Evolutionary conservation across 2,329 filamentous ascomycete species (phyloP).

Genomic region (Parascedosporium putredinis): DNA sequence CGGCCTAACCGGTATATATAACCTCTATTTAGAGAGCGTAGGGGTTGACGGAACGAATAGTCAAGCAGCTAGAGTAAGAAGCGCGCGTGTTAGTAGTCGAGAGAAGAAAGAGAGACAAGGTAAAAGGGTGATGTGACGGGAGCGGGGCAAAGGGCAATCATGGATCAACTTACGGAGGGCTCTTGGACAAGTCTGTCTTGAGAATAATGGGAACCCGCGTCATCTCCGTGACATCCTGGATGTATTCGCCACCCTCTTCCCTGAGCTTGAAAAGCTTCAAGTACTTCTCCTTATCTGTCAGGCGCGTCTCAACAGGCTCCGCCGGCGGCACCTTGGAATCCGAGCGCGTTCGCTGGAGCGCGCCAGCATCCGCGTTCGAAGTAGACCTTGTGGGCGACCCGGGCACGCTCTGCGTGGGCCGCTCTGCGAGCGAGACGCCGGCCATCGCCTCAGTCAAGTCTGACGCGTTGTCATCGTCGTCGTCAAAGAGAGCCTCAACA

Average conservation of each 20-base stretch:
- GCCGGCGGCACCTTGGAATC: conserved; percentile 79
- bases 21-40: conserved; percentile 46
- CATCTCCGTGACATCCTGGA: conserved; percentile 98
- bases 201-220: conserved; percentile 92
- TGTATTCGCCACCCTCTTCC: conserved; percentile 89
- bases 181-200: conserved; percentile 97
- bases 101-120: not conserved
- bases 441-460: conserved; percentile 87
- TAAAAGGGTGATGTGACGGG: not conserved
- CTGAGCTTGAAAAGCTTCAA: conserved; percentile 78
- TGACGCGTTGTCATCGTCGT: conserved; percentile 78
- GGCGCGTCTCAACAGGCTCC: conserved; percentile 66
- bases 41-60: conserved; percentile 74
- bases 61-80: conserved; percentile 54
- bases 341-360: conserved; percentile 77
- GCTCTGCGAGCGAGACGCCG: conserved; percentile 78
- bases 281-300: conserved; percentile 95
- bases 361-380: conserved; percentile 38
- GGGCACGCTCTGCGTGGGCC: conserved; percentile 89
- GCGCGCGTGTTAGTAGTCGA: conserved; percentile 22
- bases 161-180: conserved; percentile 79
- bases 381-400: conserved; percentile 76
- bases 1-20: not conserved
- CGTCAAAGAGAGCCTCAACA: conserved; percentile 90
- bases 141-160: not conserved